phyloP scores from a whole-genome alignment of 78 protist genomes.

The Pigoraptor vietnamica region DNA sequence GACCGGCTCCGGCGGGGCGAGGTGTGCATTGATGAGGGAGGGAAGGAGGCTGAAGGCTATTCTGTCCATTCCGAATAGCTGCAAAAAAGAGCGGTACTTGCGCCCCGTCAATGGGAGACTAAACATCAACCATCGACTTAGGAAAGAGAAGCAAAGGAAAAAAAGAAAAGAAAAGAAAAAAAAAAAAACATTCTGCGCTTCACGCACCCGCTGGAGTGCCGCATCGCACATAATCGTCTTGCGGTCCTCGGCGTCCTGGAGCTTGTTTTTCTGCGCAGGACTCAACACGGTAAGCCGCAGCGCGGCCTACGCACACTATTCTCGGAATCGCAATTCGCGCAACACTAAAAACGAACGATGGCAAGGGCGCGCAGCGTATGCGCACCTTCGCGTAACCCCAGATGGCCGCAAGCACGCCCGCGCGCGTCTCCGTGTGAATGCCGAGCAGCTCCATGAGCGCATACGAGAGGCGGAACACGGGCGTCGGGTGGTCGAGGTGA shows the following conservation, averaged over 20 bases:
- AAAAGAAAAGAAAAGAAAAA: not conserved
- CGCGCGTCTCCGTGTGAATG: not conserved
- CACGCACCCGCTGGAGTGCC: not conserved
- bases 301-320: too few relatives aligned
- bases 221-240: not conserved
- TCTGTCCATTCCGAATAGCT: not conserved
- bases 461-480: not conserved
- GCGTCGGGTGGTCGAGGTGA: not conserved
- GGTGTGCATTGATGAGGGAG: not conserved
- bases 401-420: not conserved
- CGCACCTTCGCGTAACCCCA: not conserved
- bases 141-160: not conserved
- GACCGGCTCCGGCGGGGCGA: not conserved
- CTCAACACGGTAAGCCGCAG: too few relatives aligned
- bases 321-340: too few relatives aligned
- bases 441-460: not conserved
- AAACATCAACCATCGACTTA: too few relatives aligned
- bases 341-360: not conserved
- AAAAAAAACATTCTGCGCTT: too few relatives aligned
- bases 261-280: not conserved
- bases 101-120: too few relatives aligned
- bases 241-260: not conserved
- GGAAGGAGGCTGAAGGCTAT: not conserved
- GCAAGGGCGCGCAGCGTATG: not conserved
- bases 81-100: too few relatives aligned